A percentile compares a stretch with the other conserved stretches of the same genome.
These are phyloP conservation scores for Neurospora sp. DNA, from an alignment of 495 filamentous ascomycete species.

Conservation along the genomic window DNA sequence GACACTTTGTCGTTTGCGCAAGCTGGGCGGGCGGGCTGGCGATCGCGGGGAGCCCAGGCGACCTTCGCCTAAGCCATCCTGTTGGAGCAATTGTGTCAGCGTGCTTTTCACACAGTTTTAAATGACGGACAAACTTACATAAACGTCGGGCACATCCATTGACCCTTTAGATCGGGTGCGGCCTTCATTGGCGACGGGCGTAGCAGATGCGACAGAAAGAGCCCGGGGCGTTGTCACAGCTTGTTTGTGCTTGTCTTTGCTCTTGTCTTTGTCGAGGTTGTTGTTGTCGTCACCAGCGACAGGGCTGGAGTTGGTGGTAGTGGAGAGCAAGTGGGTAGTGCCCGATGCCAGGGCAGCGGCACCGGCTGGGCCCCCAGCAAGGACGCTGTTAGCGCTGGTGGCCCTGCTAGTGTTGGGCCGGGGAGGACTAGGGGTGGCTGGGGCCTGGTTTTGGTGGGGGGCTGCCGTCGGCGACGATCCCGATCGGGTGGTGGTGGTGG, in stretches of 20 bases:
- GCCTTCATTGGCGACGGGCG: conserved; percentile 65
- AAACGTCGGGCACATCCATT: conserved; percentile 78
- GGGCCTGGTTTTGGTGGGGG: conserved; percentile 23
- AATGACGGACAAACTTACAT: conserved; percentile 45
- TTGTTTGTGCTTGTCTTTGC: neutral
- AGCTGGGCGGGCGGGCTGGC: conserved; percentile 89
- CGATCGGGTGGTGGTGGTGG: neutral
- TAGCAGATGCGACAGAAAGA: conserved; percentile 13
- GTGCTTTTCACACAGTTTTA: conserved; percentile 1
- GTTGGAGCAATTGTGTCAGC: conserved; percentile 1
- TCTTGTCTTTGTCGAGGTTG: conserved; percentile 32
- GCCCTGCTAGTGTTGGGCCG: neutral
- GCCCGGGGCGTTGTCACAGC: neutral
- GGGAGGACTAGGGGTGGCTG: conserved; percentile 6
- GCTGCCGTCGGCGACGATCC: neutral
- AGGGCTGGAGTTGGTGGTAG: conserved; percentile 4
- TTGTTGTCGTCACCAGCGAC: conserved; percentile 49
- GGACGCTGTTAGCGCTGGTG: conserved; percentile 1
- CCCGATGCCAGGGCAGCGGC: conserved; percentile 23
- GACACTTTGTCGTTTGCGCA: conserved; percentile 92
- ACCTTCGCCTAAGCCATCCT: conserved; percentile 94
- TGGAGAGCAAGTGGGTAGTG: conserved; percentile 6
- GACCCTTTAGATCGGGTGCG: conserved; percentile 55
- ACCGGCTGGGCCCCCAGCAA: conserved; percentile 5
- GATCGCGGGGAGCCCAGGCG: conserved; percentile 78